Base-by-base conservation (phyloP, 768 basidiomycete species). In the Lepiota venenata region DNA sequence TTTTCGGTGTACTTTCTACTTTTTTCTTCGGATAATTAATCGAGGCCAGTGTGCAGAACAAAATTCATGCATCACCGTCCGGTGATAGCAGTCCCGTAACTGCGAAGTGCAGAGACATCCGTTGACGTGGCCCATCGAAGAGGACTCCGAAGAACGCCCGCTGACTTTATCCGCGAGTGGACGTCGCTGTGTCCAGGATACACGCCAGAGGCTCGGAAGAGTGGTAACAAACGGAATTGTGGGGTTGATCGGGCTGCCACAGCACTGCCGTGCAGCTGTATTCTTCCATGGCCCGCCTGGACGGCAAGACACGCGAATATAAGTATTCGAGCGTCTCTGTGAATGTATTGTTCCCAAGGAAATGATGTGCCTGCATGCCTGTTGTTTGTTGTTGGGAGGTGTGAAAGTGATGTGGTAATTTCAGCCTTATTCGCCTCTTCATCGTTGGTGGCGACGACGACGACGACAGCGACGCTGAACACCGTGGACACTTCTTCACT, bases 381-480 rank as follows among this genome's bases (percentile, higher is more conserved):
- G 49, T 58, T 67, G 52, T 58, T 58, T 58, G 57, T 53, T 38
- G 50, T 51, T 40, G 25, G 41, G 25, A 25, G 25, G 38, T 20
- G 35, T 39, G 50, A 48, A 50, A 48, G 45, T 55, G 54, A 47
- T 52, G 50, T 39, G 47, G 50, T 50, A 37, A 51, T 27, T 32
- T 18, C 37, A 40, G 42, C 37, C 41, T 43, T 22, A 39, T 22
- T 32, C 9, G 32, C 29, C 27, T 47, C 46, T 45, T 39, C 50
- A 49, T 50, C 47, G 52, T 44, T 37, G 47, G 22, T 52, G 50
- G 20, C 47, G 47, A 50, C 44, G 21, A 38, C 46, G 40, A 36
- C 50, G 64, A 69, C 71, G 67, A 71, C 68, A 63, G 68, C 69
- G 69, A 69, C 69, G 59, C 58, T 55, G 64, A 67, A 63, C 66